Conservation (phyloP, 2,329 filamentous ascomycete genomes). For the Biscogniauxia marginata region DNA sequence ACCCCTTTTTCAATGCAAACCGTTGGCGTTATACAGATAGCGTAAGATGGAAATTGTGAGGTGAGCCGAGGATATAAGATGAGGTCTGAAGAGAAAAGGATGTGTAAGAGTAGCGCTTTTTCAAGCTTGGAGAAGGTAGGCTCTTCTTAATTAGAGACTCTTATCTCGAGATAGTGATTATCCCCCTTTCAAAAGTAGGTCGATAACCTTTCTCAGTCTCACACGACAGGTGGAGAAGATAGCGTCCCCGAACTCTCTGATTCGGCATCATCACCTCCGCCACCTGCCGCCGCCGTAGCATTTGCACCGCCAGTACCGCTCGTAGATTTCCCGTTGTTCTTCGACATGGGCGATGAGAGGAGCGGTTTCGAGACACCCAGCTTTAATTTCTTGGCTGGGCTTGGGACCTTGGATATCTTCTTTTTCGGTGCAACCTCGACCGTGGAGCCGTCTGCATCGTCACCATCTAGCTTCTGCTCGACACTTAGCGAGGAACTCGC, state of each 20-base stretch:
- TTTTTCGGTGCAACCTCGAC: slow-evolving; percentile 44
- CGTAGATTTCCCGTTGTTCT: slow-evolving; percentile 46
- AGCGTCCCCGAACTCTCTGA: slow-evolving; percentile 57
- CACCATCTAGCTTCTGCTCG: slow-evolving; percentile 43
- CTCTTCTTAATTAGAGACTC: background rate
- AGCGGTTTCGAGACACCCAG: slow-evolving; percentile 44
- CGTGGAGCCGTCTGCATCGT: slow-evolving; percentile 37
- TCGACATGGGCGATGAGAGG: slow-evolving; percentile 47
- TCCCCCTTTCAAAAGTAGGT: slow-evolving; percentile 4
- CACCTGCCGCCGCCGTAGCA: slow-evolving; percentile 7
- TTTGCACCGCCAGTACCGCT: background rate
- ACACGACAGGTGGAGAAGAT: slow-evolving; percentile 49
- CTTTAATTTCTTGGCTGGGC: slow-evolving; percentile 47
- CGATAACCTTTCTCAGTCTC: slow-evolving; percentile 3
- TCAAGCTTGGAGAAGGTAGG: background rate
- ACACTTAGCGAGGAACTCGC: slow-evolving; percentile 48
- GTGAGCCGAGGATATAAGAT: slow-evolving; percentile 1
- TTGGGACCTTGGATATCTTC: slow-evolving; percentile 39
- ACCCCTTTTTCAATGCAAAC: slow-evolving; percentile 28
- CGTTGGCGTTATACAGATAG: slow-evolving; percentile 25
- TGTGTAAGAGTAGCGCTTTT: slow-evolving; percentile 2
- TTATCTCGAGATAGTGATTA: background rate
- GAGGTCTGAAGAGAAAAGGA: background rate
- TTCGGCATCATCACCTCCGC: slow-evolving; percentile 41
- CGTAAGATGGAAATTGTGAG: slow-evolving; percentile 11